Base-by-base conservation (phyloP, 2,329 filamentous ascomycete species). In the Fusarium mexicanum region DNA sequence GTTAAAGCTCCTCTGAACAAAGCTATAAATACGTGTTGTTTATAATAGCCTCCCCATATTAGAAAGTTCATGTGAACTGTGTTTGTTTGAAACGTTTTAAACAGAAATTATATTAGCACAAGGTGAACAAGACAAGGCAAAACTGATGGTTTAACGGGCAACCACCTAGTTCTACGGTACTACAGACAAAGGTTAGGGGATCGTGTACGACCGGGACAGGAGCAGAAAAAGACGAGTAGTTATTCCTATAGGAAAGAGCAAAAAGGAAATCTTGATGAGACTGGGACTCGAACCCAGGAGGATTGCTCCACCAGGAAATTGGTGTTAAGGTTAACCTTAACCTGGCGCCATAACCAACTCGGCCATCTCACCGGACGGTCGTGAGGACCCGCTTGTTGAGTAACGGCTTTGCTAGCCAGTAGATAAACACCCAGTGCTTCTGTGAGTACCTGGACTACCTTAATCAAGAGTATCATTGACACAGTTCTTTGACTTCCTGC, bases 241-340 rank as follows among this genome's bases (percentile, higher is more conserved):
- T 22, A 17, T 6, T 17, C 5, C 35, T 40, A 18, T 10, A 2
- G 8, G 17, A 9, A 16, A 6, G 18, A 2, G 14, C 29, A 58
- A 61, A 71, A 66, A 46, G 17, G 18, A 17, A 3, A 5, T 5
- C 0, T 40, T 76, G 74, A 76, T 76, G 69, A 76, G 73, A 76
- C 73, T 76, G 74, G 74, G 74, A 76, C 64, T 76, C 71, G 74
- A 76, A 76, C 74, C 74, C 74, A 76, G 73, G 73, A 76, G 74
- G 74, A 76, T 76, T 76, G 74, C 74, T 76, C 74, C 74, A 76
- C 64, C 74, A 76, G 73, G 74, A 76, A 74, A 66, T 62, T 60
- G 65, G 61, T 72, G 68, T 69, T 66, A 74, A 76, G 69, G 74
- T 67, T 74, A 63, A 76, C 74, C 66, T 69, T 69, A 69, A 69